Percentiles rank a stretch among this genome's conserved stretches.
Evolutionary conservation across 1,284 basidiomycete species (phyloP).

Genomic region (Amylostereum areolatum): DNA sequence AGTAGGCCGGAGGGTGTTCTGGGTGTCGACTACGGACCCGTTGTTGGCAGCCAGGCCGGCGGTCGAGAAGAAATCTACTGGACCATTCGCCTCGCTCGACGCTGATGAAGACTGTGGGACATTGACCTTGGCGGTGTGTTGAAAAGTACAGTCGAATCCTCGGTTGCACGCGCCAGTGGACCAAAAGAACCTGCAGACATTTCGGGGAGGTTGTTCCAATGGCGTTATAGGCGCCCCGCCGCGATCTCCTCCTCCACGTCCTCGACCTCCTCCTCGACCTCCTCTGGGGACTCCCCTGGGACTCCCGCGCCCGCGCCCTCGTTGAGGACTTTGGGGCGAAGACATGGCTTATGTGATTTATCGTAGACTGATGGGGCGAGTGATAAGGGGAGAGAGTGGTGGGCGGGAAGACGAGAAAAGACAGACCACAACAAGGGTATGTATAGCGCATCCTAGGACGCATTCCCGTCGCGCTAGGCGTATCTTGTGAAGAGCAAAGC

Average conservation of each 20-base stretch:
- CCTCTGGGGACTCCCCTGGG: too few species aligned
- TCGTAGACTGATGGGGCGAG: too few species aligned
- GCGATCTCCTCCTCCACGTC: not conserved
- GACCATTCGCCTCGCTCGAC: constrained; percentile 10
- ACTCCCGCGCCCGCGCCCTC: too few species aligned
- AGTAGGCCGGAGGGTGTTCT: constrained; percentile 34
- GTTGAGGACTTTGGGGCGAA: too few species aligned
- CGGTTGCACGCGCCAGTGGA: constrained; percentile 39
- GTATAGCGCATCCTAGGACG: too few species aligned
- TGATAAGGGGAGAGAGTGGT: too few species aligned
- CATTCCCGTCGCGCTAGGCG: too few species aligned
- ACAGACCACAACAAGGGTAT: too few species aligned
- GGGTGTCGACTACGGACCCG: constrained; percentile 22
- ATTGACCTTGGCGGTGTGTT: constrained; percentile 28
- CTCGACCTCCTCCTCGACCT: not conserved
- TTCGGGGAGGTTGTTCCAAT: constrained; percentile 24
- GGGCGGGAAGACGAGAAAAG: too few species aligned
- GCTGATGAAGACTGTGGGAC: constrained; percentile 1
- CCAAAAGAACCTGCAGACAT: constrained; percentile 50
- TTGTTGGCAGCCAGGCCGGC: constrained; percentile 37
- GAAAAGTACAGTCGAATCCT: constrained; percentile 42
- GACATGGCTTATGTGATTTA: too few species aligned
- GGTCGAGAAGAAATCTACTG: constrained; percentile 37
- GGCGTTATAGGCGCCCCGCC: not conserved
- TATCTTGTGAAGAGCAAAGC: too few species aligned